These are phyloP conservation scores for peach (Prunus persica) DNA, from an alignment of 306 rosid species.

Conservation along the genomic window Prunus_persica_NCBIv2 NC_034011.1:18977501-18978000, in stretches of 20 bases:
- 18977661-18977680: background rate
- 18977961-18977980: too few relatives aligned
- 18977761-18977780: conserved; percentile 2
- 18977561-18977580: background rate
- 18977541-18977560: background rate
- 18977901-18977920: too few relatives aligned
- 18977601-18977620: background rate
- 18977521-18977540: background rate
- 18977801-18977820: background rate
- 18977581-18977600: conserved; percentile 15
- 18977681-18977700: conserved; percentile 1
- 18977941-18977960: too few relatives aligned
- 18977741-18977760: background rate
- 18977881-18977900: too few relatives aligned
- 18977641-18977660: background rate
- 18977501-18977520: conserved; percentile 3
- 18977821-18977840: conserved; percentile 18
- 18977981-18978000: too few relatives aligned
- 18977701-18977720: conserved; percentile 9
- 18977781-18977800: background rate
- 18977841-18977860: conserved; percentile 1
- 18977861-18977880: conserved; percentile 28
- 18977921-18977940: too few relatives aligned
- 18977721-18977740: conserved; percentile 16
- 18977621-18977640: background rate